phyloP scores from a whole-genome alignment of 768 basidiomycete species.

The Termitomyces titanicus region DNA sequence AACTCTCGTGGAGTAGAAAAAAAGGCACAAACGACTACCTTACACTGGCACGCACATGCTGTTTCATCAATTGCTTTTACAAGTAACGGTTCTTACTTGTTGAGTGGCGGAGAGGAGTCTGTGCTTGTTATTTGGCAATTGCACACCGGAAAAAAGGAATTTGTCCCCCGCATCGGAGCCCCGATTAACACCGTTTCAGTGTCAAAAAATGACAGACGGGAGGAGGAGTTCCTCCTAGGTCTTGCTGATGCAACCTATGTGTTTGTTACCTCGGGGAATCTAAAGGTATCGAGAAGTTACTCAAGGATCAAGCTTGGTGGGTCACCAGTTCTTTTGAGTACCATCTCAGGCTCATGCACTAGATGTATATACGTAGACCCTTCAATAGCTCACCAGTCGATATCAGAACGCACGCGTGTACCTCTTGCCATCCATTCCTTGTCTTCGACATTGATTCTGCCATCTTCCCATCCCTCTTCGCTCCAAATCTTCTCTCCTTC shows the following conservation, averaged over 20 bases:
- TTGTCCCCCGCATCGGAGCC: conserved; percentile 88
- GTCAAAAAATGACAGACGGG: conserved; percentile 42
- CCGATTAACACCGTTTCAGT: conserved; percentile 73
- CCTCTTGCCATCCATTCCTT: conserved; percentile 76
- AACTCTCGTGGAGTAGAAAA: conserved; percentile 66
- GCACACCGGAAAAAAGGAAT: conserved; percentile 84
- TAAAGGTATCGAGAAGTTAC: conserved; percentile 70
- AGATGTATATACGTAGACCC: conserved; percentile 24
- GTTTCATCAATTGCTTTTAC: conserved; percentile 87
- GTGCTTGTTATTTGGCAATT: conserved; percentile 98
- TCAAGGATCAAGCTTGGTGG: conserved; percentile 76
- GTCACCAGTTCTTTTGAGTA: neutral
- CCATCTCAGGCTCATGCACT: neutral
- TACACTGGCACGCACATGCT: conserved; percentile 98
- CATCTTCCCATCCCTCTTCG: conserved; percentile 94
- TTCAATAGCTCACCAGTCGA: conserved; percentile 23
- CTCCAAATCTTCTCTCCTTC: conserved; percentile 84
- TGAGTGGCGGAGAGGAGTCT: conserved; percentile 93
- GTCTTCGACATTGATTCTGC: conserved; percentile 77
- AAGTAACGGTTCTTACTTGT: conserved; percentile 84
- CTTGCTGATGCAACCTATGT: conserved; percentile 79
- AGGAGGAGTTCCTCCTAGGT: conserved; percentile 86
- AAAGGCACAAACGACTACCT: conserved; percentile 74
- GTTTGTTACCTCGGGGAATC: conserved; percentile 67
- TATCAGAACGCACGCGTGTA: conserved; percentile 37